A percentile compares a stretch with the other conserved stretches of the same genome.
These are phyloP conservation scores for Russula sp. DNA, from an alignment of 768 basidiomycete genomes.

Conservation along the genomic window DNA sequence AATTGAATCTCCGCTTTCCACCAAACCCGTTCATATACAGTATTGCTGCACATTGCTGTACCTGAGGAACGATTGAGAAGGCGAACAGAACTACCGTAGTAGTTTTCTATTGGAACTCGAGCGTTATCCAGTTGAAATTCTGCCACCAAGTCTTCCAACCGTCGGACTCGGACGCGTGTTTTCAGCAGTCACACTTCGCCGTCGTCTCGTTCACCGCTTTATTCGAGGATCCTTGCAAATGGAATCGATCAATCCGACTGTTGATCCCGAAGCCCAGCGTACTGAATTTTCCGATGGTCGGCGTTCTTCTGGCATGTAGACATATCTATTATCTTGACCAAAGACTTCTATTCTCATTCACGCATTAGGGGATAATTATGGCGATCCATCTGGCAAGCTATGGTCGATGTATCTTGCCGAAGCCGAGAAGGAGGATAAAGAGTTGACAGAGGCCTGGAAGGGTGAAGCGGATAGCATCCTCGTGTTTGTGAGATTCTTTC, in stretches of 20 bases:
- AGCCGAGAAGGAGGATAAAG: slow-evolving; percentile 10
- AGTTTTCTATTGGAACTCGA: no score
- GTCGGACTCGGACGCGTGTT: background rate
- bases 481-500: slow-evolving; percentile 10
- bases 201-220: background rate
- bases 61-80: no score
- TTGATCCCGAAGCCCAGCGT: background rate
- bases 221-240: background rate
- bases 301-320: background rate
- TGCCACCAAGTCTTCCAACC: no score
- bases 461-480: slow-evolving; percentile 14
- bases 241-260: background rate
- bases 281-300: background rate
- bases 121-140: no score
- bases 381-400: slow-evolving; percentile 5
- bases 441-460: slow-evolving; percentile 12
- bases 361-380: slow-evolving; percentile 5
- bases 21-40: no score
- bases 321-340: no score
- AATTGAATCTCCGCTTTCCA: no score
- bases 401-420: slow-evolving; percentile 17
- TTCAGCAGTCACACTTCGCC: background rate
- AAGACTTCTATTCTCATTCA: background rate
- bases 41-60: no score
- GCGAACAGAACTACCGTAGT: no score